A percentile compares a stretch with the other conserved stretches of the same genome.
These are phyloP conservation scores for Wallacemonas sp. DNA, from an alignment of 208 protist genomes.

Conservation along the genomic window DNA sequence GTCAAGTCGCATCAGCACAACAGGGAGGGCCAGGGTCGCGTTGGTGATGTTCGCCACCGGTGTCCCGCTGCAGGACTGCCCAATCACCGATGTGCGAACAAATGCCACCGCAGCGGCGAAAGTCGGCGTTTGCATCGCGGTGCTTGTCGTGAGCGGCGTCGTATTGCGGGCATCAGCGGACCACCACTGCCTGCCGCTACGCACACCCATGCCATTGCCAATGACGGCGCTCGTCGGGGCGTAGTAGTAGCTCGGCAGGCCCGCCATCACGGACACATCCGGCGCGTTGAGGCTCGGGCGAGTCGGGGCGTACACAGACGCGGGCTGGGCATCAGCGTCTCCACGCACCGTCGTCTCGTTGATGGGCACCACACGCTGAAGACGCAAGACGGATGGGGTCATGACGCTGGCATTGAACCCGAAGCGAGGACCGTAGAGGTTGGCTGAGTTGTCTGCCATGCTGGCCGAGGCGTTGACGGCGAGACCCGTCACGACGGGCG, in stretches of 20 bases:
- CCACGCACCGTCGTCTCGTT: not conserved
- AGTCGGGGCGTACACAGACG: slow-evolving; percentile 1
- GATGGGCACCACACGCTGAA: slow-evolving; percentile 21
- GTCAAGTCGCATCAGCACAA: slow-evolving; percentile 53
- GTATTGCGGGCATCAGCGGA: not conserved
- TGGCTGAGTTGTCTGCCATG: not conserved
- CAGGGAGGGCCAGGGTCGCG: slow-evolving; percentile 34
- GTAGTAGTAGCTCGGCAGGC: slow-evolving; percentile 41
- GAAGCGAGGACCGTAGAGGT: too few species aligned
- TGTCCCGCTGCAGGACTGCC: slow-evolving; percentile 35
- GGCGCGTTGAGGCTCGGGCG: slow-evolving; percentile 4
- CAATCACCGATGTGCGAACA: slow-evolving; percentile 45
- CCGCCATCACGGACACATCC: slow-evolving; percentile 3
- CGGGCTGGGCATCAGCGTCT: slow-evolving; percentile 15
- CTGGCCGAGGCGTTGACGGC: slow-evolving; percentile 17
- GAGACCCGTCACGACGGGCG: slow-evolving; percentile 30
- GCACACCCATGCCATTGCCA: slow-evolving; percentile 50
- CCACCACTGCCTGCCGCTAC: slow-evolving; percentile 21
- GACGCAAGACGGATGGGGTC: slow-evolving; percentile 22
- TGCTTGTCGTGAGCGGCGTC: not conserved
- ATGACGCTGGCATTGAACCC: slow-evolving; percentile 11
- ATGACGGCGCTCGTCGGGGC: slow-evolving; percentile 34
- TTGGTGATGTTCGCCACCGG: slow-evolving; percentile 17
- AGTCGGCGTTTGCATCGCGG: slow-evolving; percentile 25
- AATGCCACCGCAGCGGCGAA: slow-evolving; percentile 52